Evolutionary conservation across 768 basidiomycete species (phyloP), one percentile per base, ranked within the genome.

Genomic region (Amanita rimosa): DNA sequence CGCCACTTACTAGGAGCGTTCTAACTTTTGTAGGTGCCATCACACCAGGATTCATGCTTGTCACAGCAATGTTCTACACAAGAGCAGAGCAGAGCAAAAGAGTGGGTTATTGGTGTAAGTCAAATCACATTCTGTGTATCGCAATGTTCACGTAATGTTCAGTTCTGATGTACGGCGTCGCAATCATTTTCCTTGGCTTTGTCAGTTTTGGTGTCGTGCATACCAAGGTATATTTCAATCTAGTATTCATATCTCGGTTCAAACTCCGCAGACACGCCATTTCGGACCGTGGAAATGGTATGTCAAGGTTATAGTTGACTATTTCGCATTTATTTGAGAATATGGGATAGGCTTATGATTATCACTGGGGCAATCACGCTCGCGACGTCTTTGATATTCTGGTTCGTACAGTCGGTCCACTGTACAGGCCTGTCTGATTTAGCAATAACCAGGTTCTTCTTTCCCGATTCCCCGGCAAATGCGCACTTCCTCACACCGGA

Each of bases 11-110:
- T 24, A 26, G 11, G 26, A 16, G 14, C 13, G 35, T 47, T 31
- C 34, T 45, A 10, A 8, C 6, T 22, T 26, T 2, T 41, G 5
- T 50, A 69, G 84, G 83, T 48, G 82, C 82, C 10, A 82, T 88
- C 46, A 87, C 85, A 7, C 81, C 85, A 24, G 85, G 85, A 13
- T 86, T 88, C 66, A 71, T 89, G 75, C 78, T 89, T 58, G 81
- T 88, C 37, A 85, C 78, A 17, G 79, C 81, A 5, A 88, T 88
- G 85, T 89, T 88, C 57, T 88, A 89, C 58, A 87, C 84, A 4
- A 76, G 82, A 39, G 76, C 70, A 13, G 86, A 89, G 56, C 83
- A 85, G 58, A 85, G 79, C 5, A 66, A 73, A 47, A 74, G 86
- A 3, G 75, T 85, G n/a, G 85, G 86, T 2, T 86, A 84, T 56